Evolutionary conservation across 768 basidiomycete species (phyloP).

Genomic region (Amanita exitialis): DNA sequence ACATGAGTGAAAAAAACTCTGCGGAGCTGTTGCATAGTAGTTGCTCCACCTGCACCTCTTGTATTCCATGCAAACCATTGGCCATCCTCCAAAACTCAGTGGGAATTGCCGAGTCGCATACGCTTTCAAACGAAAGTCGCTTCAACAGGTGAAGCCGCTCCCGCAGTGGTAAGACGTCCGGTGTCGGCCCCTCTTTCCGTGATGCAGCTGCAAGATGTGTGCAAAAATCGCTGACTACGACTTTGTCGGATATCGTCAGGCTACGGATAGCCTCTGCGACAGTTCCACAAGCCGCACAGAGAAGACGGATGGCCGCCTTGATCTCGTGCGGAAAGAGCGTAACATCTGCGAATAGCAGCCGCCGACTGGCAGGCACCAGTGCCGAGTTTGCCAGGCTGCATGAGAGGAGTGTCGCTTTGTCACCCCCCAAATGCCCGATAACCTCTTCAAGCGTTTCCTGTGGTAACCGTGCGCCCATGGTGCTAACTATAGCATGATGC

Average conservation of each 20-base stretch:
- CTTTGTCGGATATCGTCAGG: slow-evolving; percentile 10
- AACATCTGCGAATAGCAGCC: slow-evolving; percentile 21
- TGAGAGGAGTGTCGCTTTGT: slow-evolving; percentile 15
- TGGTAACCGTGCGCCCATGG: slow-evolving; percentile 16
- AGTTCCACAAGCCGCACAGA: slow-evolving; percentile 20
- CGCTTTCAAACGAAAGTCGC: slow-evolving; percentile 15
- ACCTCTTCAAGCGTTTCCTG: slow-evolving; percentile 23
- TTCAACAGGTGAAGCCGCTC: slow-evolving; percentile 10
- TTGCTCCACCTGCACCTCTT: slow-evolving; percentile 16
- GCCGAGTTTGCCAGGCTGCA: slow-evolving; percentile 20
- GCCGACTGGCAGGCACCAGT: slow-evolving; percentile 17
- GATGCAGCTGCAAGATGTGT: too few species aligned
- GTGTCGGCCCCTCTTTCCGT: neutral
- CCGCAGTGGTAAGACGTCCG: slow-evolving; percentile 6
- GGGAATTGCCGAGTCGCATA: slow-evolving; percentile 18
- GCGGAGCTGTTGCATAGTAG: slow-evolving; percentile 14
- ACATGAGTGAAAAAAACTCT: slow-evolving; percentile 18
- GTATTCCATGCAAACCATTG: slow-evolving; percentile 16
- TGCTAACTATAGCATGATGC: neutral
- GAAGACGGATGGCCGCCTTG: slow-evolving; percentile 15
- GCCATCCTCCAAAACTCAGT: slow-evolving; percentile 18
- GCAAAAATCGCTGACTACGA: neutral
- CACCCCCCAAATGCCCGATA: slow-evolving; percentile 19
- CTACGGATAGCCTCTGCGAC: slow-evolving; percentile 16
- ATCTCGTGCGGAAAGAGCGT: slow-evolving; percentile 15